These are phyloP conservation scores for Kodamaea arcana DNA, from an alignment of 1,139 yeast species.

Conservation along the genomic window DNA sequence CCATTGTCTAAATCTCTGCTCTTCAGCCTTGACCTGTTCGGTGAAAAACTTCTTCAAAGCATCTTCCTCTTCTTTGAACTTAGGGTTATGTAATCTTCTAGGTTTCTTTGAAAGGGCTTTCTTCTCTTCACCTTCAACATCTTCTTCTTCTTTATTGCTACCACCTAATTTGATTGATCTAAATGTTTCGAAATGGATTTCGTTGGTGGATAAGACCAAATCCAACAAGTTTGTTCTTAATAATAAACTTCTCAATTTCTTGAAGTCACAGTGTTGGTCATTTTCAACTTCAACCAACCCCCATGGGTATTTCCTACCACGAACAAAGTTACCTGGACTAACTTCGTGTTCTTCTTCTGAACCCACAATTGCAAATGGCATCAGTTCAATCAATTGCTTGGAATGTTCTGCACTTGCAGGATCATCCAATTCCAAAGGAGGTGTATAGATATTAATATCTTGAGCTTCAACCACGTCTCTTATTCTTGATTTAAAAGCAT, in stretches of 20 bases:
- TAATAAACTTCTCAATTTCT: constrained; percentile 80
- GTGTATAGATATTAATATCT: constrained; percentile 84
- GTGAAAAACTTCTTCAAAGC: constrained; percentile 91
- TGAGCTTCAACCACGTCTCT: constrained; percentile 92
- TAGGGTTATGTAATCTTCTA: constrained; percentile 71
- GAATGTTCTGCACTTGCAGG: constrained; percentile 77
- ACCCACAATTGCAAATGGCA: constrained; percentile 94
- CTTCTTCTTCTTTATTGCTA: constrained; percentile 30
- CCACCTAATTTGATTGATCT: constrained; percentile 77
- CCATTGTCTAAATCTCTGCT: constrained; percentile 97
- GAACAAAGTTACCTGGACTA: constrained; percentile 68
- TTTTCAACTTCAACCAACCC: constrained; percentile 97
- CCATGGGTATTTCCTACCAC: constrained; percentile 97
- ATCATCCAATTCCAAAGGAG: constrained; percentile 73
- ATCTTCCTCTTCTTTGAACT: constrained; percentile 94
- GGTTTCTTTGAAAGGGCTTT: constrained; percentile 37
- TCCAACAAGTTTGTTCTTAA: constrained; percentile 94
- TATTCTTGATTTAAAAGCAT: constrained; percentile 76
- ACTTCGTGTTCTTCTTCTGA: constrained; percentile 83
- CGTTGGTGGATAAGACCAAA: constrained; percentile 83
- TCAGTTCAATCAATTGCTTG: constrained; percentile 76
- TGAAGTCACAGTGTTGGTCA: constrained; percentile 92
- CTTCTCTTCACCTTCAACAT: constrained; percentile 27
- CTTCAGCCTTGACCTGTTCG: constrained; percentile 97
- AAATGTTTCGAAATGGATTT: constrained; percentile 84